Conservation (phyloP, 495 filamentous ascomycete species). For the Penicillium lividum region DNA sequence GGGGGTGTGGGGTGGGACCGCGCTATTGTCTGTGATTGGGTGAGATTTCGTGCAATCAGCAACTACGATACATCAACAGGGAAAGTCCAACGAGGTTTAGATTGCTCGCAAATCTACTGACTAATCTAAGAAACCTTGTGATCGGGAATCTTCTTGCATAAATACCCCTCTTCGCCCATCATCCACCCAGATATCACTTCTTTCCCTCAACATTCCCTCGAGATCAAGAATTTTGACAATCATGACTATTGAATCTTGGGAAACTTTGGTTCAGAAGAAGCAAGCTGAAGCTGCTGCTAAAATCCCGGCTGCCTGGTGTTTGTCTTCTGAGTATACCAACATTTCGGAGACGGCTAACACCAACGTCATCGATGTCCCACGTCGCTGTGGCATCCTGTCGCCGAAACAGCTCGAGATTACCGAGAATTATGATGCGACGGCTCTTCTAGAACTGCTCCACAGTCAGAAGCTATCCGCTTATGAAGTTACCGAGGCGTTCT, state of each 20-base stretch:
- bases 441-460: conserved; percentile 24
- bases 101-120: not conserved
- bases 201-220: not conserved
- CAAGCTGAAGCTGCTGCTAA: conserved; percentile 38
- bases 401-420: conserved; percentile 54
- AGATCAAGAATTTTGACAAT: not conserved
- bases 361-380: conserved; percentile 40
- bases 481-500: conserved; percentile 55
- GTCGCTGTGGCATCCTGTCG: conserved; percentile 46
- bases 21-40: conserved; percentile 14
- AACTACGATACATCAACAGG: not conserved
- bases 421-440: conserved; percentile 50
- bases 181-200: not conserved
- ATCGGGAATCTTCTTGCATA: not conserved
- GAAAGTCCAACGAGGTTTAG: not conserved
- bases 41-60: not conserved
- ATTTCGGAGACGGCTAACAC: conserved; percentile 9
- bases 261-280: conserved; percentile 32
- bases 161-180: not conserved
- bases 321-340: conserved; percentile 19
- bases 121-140: not conserved
- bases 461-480: conserved; percentile 15
- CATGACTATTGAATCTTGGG: conserved; percentile 26
- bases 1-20: not conserved
- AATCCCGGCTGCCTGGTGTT: conserved; percentile 46